These are phyloP conservation scores for Trametes polyzona DNA, from an alignment of 1,284 basidiomycete species.

Conservation along the genomic window DNA sequence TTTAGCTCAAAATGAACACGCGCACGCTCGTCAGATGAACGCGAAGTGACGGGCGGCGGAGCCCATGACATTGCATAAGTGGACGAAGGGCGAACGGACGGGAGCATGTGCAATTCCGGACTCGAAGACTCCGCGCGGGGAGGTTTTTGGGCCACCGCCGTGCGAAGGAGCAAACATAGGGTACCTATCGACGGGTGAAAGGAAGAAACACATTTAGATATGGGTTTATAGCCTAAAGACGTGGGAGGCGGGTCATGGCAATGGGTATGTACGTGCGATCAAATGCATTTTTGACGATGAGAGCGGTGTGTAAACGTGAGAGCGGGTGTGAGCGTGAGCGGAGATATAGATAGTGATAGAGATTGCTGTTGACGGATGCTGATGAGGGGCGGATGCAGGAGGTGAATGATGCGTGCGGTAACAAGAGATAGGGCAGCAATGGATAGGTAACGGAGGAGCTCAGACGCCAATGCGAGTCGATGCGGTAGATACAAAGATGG, in stretches of 20 bases:
- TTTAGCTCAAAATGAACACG: background rate
- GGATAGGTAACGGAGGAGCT: constrained; percentile 4
- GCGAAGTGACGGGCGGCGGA: constrained; percentile 7
- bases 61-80: constrained; percentile 13
- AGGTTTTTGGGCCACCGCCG: constrained; percentile 11
- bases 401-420: constrained; percentile 7
- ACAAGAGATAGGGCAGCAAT: constrained; percentile 16
- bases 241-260: background rate
- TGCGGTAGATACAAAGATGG: constrained; percentile 21
- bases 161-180: background rate
- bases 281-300: constrained; percentile 22
- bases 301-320: constrained; percentile 16
- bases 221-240: constrained; percentile 1
- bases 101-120: constrained; percentile 2
- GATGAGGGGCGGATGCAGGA: constrained; percentile 9
- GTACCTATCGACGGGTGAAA: constrained; percentile 7
- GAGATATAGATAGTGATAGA: constrained; percentile 27
- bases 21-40: constrained; percentile 15
- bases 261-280: constrained; percentile 19
- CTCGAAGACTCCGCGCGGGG: background rate
- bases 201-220: background rate
- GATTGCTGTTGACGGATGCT: constrained; percentile 17
- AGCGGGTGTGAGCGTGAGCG: constrained; percentile 17
- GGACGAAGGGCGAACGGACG: background rate
- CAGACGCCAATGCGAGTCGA: constrained; percentile 12